Percentiles rank a stretch among this genome's conserved stretches.
These are phyloP conservation scores for Colletotrichum paranaense DNA, from an alignment of 2,329 filamentous ascomycete genomes.

Conservation along the genomic window DNA sequence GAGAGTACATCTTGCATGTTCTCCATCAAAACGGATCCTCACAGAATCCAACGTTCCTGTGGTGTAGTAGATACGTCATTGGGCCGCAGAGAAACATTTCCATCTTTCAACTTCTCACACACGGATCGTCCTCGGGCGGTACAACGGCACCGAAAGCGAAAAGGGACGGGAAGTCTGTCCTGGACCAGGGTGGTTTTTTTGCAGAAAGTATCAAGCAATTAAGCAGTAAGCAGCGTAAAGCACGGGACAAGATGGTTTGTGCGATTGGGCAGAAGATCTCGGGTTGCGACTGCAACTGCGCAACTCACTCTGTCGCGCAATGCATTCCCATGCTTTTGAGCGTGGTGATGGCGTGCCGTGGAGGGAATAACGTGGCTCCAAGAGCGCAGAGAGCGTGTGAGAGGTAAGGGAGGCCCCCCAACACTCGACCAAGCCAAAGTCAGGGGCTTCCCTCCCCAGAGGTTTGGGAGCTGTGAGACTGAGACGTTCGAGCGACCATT, in stretches of 20 bases:
- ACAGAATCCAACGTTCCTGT: not conserved
- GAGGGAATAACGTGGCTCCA: slow-evolving; percentile 8
- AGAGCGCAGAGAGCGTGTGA: not conserved
- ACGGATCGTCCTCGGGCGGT: not conserved
- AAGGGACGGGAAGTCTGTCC: not conserved
- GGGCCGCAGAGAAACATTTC: slow-evolving; percentile 1
- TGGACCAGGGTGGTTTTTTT: not conserved
- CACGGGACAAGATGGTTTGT: not conserved
- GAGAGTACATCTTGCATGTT: not conserved
- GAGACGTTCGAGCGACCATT: slow-evolving; percentile 11
- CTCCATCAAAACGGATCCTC: not conserved
- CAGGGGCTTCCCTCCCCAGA: not conserved
- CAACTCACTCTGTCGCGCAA: not conserved
- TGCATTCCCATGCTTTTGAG: not conserved
- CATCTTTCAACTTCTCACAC: not conserved
- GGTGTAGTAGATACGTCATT: not conserved
- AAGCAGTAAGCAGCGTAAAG: not conserved
- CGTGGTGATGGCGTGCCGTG: not conserved
- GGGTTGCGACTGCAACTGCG: not conserved
- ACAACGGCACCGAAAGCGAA: not conserved
- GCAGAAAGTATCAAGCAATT: not conserved
- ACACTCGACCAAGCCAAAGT: not conserved
- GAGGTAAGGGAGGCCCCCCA: not conserved
- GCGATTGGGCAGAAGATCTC: not conserved
- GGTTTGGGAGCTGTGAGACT: not conserved